These are phyloP conservation scores for Arthrobotrys sinensis DNA, from an alignment of 2,329 filamentous ascomycete genomes.

Conservation along the genomic window DNA sequence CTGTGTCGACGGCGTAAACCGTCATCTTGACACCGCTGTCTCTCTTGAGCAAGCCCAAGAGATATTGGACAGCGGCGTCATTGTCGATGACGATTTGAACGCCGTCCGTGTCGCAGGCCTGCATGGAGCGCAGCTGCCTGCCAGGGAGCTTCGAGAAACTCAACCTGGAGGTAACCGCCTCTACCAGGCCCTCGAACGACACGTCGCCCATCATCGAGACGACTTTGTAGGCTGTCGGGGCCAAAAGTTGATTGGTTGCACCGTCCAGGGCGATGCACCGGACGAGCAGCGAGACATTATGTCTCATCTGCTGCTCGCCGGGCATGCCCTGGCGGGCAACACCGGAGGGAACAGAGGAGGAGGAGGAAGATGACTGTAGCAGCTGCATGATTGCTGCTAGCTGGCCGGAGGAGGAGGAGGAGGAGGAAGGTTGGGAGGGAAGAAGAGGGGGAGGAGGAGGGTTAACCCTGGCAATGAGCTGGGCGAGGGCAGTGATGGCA, in stretches of 20 bases:
- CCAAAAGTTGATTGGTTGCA: neutral
- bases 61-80: slow-evolving; percentile 28
- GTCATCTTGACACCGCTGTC: slow-evolving; percentile 28
- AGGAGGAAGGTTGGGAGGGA: neutral
- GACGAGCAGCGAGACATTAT: slow-evolving; percentile 24
- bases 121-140: slow-evolving; percentile 32
- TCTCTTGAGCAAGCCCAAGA: slow-evolving; percentile 14
- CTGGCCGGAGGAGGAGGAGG: neutral
- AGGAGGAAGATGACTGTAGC: neutral
- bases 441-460: neutral
- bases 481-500: slow-evolving; percentile 1
- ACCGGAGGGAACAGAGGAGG: neutral
- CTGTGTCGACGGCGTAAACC: slow-evolving; percentile 29
- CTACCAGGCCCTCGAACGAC: slow-evolving; percentile 19
- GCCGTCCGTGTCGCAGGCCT: slow-evolving; percentile 28
- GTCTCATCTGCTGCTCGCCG: slow-evolving; percentile 10
- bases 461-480: neutral
- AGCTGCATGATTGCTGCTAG: slow-evolving; percentile 6
- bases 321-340: neutral
- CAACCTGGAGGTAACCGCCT: slow-evolving; percentile 26
- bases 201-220: slow-evolving; percentile 34
- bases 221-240: slow-evolving; percentile 43
- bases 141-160: slow-evolving; percentile 30
- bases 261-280: slow-evolving; percentile 29
- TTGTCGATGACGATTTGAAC: slow-evolving; percentile 37